Conservation (phyloP, 1,139 yeast genomes). For the Saccharomyces hybrid region DNA sequence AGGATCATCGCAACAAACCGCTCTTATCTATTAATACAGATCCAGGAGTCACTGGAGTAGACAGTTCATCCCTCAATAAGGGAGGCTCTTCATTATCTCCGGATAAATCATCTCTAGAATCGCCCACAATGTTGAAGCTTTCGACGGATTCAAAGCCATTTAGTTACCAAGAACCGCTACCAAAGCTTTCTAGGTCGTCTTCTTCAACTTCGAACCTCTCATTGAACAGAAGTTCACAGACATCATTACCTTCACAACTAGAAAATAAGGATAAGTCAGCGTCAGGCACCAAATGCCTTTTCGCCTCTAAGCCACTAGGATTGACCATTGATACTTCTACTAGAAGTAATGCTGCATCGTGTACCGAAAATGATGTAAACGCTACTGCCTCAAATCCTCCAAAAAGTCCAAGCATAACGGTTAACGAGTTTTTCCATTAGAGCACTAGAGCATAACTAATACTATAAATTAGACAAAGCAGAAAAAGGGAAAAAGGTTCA, state of each 20-base stretch:
- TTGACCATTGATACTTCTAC: slow-evolving; percentile 5
- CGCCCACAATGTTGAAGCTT: slow-evolving; percentile 28
- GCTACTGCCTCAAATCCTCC: slow-evolving; percentile 8
- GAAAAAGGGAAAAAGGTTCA: neutral
- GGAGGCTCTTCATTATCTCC: slow-evolving; percentile 29
- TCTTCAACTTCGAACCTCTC: slow-evolving; percentile 1
- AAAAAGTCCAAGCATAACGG: slow-evolving; percentile 19
- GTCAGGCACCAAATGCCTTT: slow-evolving; percentile 2
- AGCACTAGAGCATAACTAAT: no score
- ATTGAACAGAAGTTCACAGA: slow-evolving; percentile 1
- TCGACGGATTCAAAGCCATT: slow-evolving; percentile 20
- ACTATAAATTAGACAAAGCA: neutral
- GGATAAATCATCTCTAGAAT: slow-evolving; percentile 19
- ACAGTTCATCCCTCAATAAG: slow-evolving; percentile 11
- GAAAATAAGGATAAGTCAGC: neutral
- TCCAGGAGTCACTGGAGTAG: slow-evolving; percentile 18
- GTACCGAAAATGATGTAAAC: neutral
- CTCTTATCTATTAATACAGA: slow-evolving; percentile 25
- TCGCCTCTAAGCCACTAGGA: slow-evolving; percentile 1
- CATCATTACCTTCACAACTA: neutral
- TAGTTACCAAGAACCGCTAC: slow-evolving; percentile 29
- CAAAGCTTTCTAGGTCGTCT: slow-evolving; percentile 8
- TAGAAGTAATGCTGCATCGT: neutral
- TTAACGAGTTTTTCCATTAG: slow-evolving; percentile 13
- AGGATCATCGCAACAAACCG: slow-evolving; percentile 10